Evolutionary conservation across 169 alveolate species (phyloP).

Genomic region (Fabrea salina): DNA sequence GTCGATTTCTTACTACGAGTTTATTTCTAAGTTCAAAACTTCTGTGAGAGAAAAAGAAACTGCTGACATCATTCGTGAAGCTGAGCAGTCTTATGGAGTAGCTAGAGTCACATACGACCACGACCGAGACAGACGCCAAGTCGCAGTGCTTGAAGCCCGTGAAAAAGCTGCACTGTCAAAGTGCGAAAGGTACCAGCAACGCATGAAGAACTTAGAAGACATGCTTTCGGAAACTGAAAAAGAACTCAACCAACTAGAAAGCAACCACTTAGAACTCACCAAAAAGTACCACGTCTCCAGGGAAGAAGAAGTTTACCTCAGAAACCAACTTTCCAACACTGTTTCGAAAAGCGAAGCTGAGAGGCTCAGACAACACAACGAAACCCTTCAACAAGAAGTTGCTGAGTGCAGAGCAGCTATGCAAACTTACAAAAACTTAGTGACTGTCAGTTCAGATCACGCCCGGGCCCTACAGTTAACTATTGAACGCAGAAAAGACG

Average conservation of each 20-base stretch:
- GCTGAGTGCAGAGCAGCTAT: slow-evolving; percentile 60
- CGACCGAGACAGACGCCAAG: slow-evolving; percentile 8
- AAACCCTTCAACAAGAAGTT: slow-evolving; percentile 36
- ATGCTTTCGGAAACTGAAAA: slow-evolving; percentile 36
- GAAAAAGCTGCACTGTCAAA: slow-evolving; percentile 38
- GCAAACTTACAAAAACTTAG: slow-evolving; percentile 47
- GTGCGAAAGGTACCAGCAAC: neutral
- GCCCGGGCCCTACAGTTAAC: slow-evolving; percentile 50
- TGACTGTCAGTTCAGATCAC: slow-evolving; percentile 43
- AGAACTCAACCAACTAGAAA: slow-evolving; percentile 29
- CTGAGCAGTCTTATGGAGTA: neutral
- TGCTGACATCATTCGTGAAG: slow-evolving; percentile 11
- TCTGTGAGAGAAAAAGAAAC: slow-evolving; percentile 5
- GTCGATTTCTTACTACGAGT: slow-evolving; percentile 30
- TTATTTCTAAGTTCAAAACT: slow-evolving; percentile 15
- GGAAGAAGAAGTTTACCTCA: slow-evolving; percentile 23
- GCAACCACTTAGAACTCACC: slow-evolving; percentile 37
- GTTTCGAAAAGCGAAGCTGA: slow-evolving; percentile 47
- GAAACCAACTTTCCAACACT: slow-evolving; percentile 16
- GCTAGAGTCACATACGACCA: neutral
- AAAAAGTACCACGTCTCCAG: slow-evolving; percentile 24
- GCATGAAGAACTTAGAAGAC: slow-evolving; percentile 32
- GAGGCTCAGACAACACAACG: slow-evolving; percentile 34
- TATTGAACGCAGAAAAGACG: slow-evolving; percentile 54
- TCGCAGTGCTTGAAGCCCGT: slow-evolving; percentile 44